phyloP scores from a whole-genome alignment of 192 early-diverging fungal genomes.

The Backusella australiensis region DNA sequence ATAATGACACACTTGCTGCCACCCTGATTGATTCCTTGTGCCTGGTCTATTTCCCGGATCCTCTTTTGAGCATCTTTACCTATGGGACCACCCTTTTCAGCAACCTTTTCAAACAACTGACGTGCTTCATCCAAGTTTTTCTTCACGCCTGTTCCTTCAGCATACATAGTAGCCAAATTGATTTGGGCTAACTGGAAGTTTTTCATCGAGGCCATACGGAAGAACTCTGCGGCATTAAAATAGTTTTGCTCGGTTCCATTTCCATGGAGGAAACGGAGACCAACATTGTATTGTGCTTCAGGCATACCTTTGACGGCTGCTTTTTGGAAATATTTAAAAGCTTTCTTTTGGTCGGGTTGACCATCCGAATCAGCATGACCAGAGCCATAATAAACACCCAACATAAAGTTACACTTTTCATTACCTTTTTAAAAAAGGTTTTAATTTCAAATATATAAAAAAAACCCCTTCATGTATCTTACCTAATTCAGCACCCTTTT shows the following conservation, averaged over 20 bases:
- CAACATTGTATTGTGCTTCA: constrained; percentile 57
- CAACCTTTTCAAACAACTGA: constrained; percentile 28
- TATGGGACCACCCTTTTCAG: constrained; percentile 26
- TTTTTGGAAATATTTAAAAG: constrained; percentile 50
- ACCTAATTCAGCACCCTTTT: constrained; percentile 29
- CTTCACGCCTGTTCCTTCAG: constrained; percentile 34
- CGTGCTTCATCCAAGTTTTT: constrained; percentile 27
- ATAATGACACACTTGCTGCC: constrained; percentile 26
- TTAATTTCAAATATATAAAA: too few species aligned
- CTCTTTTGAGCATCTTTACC: constrained; percentile 32
- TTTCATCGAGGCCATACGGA: constrained; percentile 48
- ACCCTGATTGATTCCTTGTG: constrained; percentile 8
- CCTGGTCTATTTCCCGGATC: constrained; percentile 13
- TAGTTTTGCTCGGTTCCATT: constrained; percentile 42
- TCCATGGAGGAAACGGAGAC: constrained; percentile 40
- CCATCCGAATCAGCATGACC: constrained; percentile 15
- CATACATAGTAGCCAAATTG: constrained; percentile 41
- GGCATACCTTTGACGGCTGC: constrained; percentile 48
- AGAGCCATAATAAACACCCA: constrained; percentile 27
- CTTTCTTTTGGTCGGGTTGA: constrained; percentile 29
- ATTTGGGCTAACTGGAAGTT: constrained; percentile 48
- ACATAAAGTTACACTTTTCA: constrained; percentile 42
- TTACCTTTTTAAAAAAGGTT: neutral
- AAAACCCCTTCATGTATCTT: neutral
- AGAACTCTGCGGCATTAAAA: constrained; percentile 47